Conservation (phyloP, 208 protist genomes). For the Trypanosoma rangeli region DNA sequence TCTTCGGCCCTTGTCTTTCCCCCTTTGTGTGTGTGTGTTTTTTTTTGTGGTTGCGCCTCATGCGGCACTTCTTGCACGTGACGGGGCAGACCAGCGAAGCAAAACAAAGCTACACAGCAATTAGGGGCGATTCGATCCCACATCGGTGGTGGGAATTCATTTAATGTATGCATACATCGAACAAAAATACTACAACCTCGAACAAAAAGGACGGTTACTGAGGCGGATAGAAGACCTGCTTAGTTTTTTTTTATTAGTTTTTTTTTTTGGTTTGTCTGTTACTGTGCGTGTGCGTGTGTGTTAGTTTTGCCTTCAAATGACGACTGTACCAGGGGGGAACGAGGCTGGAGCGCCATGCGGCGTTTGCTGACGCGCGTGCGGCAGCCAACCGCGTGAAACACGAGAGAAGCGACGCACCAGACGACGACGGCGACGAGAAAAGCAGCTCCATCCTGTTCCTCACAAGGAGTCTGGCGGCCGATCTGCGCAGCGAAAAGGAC, state of each 20-base stretch:
- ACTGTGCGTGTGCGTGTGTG: too few relatives aligned
- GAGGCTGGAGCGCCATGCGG: neutral
- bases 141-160: too few relatives aligned
- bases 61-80: neutral
- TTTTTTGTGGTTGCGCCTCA: neutral
- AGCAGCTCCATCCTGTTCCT: neutral
- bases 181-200: too few relatives aligned
- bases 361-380: neutral
- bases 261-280: too few relatives aligned
- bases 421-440: neutral
- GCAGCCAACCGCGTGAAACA: neutral
- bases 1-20: neutral
- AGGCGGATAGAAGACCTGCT: too few relatives aligned
- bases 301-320: too few relatives aligned
- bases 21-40: neutral
- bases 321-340: too few relatives aligned
- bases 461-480: slow-evolving; percentile 10
- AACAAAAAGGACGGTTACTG: too few relatives aligned
- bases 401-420: too few relatives aligned
- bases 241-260: too few relatives aligned
- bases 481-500: slow-evolving; percentile 60
- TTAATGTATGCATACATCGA: too few relatives aligned
- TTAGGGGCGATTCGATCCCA: neutral
- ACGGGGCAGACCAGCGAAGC: neutral
- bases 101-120: neutral